Percentiles rank a stretch among this genome's conserved stretches.
phyloP scores from a whole-genome alignment of 1,284 basidiomycete genomes.

The Trichosporon faecale region DNA sequence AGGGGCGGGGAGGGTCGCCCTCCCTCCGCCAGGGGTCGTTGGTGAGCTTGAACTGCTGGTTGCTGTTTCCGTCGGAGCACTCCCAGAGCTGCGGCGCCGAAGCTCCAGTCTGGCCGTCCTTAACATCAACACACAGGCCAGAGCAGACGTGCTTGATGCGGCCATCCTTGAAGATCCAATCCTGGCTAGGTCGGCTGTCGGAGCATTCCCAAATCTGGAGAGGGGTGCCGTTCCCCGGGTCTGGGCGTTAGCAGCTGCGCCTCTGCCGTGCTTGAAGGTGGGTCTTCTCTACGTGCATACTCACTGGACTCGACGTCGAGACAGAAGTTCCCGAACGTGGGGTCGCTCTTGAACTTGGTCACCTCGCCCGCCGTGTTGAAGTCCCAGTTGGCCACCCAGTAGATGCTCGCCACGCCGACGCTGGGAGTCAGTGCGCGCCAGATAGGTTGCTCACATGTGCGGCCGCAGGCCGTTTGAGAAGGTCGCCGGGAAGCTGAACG shows the following conservation, averaged over 20 bases:
- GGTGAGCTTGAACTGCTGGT: not conserved
- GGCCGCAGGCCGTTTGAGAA: not conserved
- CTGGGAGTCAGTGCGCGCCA: not conserved
- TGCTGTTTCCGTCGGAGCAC: not conserved
- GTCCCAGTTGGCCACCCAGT: not conserved
- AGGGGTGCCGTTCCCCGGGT: constrained; percentile 4
- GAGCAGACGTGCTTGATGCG: not conserved
- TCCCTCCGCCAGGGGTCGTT: not conserved
- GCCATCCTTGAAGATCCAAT: not conserved
- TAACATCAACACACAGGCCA: not conserved
- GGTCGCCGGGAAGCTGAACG: not conserved
- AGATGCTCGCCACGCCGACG: not conserved
- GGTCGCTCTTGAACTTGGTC: not conserved
- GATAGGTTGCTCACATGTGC: not conserved
- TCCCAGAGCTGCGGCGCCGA: not conserved
- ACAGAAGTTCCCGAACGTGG: not conserved
- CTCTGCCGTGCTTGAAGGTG: not conserved
- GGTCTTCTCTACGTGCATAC: no score
- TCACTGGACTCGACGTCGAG: not conserved
- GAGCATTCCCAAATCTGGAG: not conserved
- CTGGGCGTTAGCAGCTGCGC: not conserved
- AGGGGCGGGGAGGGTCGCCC: not conserved
- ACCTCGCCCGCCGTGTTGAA: not conserved
- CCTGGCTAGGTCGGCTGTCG: not conserved
- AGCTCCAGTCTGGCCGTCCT: not conserved